Evolutionary conservation across 73 alveolate species (phyloP).

Genomic region (Tetrahymena thermophila): DNA sequence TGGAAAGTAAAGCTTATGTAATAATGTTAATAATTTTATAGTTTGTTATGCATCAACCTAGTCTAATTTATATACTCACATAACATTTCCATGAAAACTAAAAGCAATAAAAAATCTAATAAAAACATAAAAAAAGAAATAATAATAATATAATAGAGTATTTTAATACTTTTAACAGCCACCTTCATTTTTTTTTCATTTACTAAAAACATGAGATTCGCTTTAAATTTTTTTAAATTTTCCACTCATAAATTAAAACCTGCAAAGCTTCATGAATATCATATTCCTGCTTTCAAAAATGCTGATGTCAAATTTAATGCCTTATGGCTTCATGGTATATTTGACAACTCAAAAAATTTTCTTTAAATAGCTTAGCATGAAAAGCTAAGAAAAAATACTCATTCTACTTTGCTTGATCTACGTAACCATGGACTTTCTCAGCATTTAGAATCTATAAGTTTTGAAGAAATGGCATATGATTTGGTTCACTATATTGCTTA

Average conservation of each 20-base stretch:
- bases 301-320: not conserved
- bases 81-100: not conserved
- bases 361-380: not conserved
- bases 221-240: not conserved
- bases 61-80: not conserved
- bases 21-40: too few species aligned
- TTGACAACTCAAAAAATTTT: not conserved
- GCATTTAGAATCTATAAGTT: not conserved
- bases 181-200: too few species aligned
- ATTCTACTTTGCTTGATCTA: not conserved
- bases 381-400: not conserved
- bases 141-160: too few species aligned
- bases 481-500: not conserved
- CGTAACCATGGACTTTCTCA: not conserved
- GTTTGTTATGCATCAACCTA: not conserved
- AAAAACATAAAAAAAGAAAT: too few species aligned
- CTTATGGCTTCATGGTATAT: not conserved
- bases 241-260: not conserved
- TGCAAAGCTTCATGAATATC: not conserved
- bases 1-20: not conserved
- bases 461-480: not conserved
- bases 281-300: not conserved
- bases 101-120: too few species aligned
- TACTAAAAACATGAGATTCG: not conserved
- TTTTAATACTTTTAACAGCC: too few species aligned